Evolutionary conservation across 2,329 filamentous ascomycete species (phyloP).

Genomic region (Fusarium brachygibbosum): DNA sequence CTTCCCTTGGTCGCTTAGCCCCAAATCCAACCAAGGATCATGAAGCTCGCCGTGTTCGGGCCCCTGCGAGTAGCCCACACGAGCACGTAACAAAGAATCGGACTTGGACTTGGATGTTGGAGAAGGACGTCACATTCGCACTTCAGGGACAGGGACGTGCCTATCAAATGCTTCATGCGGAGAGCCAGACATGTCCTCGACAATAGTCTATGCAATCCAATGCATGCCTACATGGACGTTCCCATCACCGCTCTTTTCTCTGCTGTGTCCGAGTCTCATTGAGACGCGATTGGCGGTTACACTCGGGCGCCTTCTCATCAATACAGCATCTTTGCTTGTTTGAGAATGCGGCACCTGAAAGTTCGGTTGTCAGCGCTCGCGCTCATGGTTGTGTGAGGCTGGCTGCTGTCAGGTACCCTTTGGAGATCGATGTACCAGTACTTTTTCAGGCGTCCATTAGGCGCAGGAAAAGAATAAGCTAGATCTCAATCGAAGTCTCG

Average conservation of each 20-base stretch:
- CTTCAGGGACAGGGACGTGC: slow-evolving; percentile 27
- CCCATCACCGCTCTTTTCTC: slow-evolving; percentile 41
- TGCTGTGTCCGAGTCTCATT: slow-evolving; percentile 1
- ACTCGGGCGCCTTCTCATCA: slow-evolving; percentile 17
- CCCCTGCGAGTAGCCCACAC: slow-evolving; percentile 43
- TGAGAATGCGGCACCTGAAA: slow-evolving; percentile 30
- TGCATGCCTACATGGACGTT: slow-evolving; percentile 1
- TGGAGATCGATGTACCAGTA: slow-evolving; percentile 37
- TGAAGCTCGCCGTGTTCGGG: slow-evolving; percentile 42
- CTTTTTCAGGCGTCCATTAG: slow-evolving; percentile 9
- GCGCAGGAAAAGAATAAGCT: slow-evolving; percentile 15
- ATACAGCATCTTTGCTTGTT: slow-evolving; percentile 31
- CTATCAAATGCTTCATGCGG: slow-evolving; percentile 36
- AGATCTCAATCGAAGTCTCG: slow-evolving; percentile 33
- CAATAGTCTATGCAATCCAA: slow-evolving; percentile 15
- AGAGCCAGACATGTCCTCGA: slow-evolving; percentile 23
- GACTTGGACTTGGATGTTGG: slow-evolving; percentile 34
- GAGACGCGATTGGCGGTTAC: slow-evolving; percentile 22
- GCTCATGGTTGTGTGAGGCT: slow-evolving; percentile 21
- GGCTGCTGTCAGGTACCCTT: slow-evolving; percentile 31
- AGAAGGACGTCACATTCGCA: slow-evolving; percentile 42
- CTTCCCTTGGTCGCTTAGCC: slow-evolving; percentile 43
- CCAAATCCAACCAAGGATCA: slow-evolving; percentile 40
- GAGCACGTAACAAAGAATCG: slow-evolving; percentile 45
- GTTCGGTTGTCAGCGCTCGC: slow-evolving; percentile 28